Percentiles rank a stretch among this genome's conserved stretches.
Evolutionary conservation across 2,329 filamentous ascomycete genomes (phyloP).

Genomic region (Epichloe uncinata): DNA sequence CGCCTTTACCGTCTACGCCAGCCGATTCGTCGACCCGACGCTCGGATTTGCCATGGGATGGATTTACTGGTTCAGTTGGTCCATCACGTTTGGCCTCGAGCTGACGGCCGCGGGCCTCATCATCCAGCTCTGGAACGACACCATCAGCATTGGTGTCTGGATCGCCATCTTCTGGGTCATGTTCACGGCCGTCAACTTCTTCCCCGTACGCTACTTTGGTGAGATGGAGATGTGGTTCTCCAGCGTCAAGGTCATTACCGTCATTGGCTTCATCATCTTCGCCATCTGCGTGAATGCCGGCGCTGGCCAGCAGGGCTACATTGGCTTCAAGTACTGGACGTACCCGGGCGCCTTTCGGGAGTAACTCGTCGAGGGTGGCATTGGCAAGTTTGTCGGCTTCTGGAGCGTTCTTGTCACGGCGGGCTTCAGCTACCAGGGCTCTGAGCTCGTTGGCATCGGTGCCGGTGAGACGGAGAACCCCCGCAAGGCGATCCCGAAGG

Average conservation of each 20-base stretch:
- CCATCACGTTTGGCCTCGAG: constrained; percentile 60
- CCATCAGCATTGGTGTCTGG: constrained; percentile 55
- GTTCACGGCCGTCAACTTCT: constrained; percentile 55
- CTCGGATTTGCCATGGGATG: constrained; percentile 69
- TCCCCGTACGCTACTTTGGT: constrained; percentile 60
- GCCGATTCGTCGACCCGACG: constrained; percentile 59
- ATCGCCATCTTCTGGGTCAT: constrained; percentile 61
- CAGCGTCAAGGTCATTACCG: constrained; percentile 62
- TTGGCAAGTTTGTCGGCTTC: constrained; percentile 54
- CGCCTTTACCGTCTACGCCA: constrained; percentile 63
- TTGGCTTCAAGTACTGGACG: constrained; percentile 62
- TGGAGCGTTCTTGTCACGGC: constrained; percentile 56
- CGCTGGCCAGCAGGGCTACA: constrained; percentile 52
- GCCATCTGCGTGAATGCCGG: constrained; percentile 63
- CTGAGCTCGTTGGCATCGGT: constrained; percentile 66
- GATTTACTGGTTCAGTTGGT: constrained; percentile 75
- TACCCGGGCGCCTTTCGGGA: constrained; percentile 54
- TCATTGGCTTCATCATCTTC: constrained; percentile 65
- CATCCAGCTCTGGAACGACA: constrained; percentile 58
- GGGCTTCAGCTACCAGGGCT: constrained; percentile 58
- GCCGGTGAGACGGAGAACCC: constrained; percentile 66
- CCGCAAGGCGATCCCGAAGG: constrained; percentile 55
- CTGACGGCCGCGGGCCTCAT: constrained; percentile 60
- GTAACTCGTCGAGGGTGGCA: constrained; percentile 38
- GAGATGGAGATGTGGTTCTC: constrained; percentile 72